Percentiles rank a stretch among this genome's conserved stretches.
Evolutionary conservation across 176 grass and related monocot genomes (phyloP).

Genomic region (Musa acuminata): DNA sequence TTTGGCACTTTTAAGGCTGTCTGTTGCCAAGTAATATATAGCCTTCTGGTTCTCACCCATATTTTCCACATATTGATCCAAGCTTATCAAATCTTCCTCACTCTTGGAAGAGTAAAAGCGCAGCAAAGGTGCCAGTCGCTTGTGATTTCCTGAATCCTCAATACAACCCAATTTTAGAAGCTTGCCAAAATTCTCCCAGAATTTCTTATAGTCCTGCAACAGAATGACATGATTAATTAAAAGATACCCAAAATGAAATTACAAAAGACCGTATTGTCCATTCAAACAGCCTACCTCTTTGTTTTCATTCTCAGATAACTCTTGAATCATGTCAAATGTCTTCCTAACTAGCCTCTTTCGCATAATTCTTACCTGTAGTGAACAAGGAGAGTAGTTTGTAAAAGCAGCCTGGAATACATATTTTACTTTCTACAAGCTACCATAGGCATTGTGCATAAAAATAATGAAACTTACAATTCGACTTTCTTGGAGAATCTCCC

Average conservation of each 20-base stretch:
- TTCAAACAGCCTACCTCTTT: slow-evolving; percentile 38
- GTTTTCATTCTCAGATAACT: slow-evolving; percentile 56
- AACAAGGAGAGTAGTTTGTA: neutral
- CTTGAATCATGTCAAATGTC: slow-evolving; percentile 98
- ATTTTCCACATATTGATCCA: slow-evolving; percentile 79
- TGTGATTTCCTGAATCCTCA: slow-evolving; percentile 83
- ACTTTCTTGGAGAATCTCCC: slow-evolving; percentile 95
- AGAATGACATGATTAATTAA: slow-evolving; percentile 1
- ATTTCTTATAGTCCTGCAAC: slow-evolving; percentile 71
- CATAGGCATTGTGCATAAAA: neutral
- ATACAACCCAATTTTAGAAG: slow-evolving; percentile 87
- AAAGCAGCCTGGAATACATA: neutral
- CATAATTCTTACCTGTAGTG: slow-evolving; percentile 74
- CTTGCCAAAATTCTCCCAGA: slow-evolving; percentile 96
- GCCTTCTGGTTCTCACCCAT: slow-evolving; percentile 75
- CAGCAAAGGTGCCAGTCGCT: slow-evolving; percentile 54
- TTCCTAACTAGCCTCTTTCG: slow-evolving; percentile 91
- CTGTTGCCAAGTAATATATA: slow-evolving; percentile 84
- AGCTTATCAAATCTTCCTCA: slow-evolving; percentile 60
- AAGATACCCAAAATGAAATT: neutral
- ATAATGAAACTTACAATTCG: slow-evolving; percentile 59
- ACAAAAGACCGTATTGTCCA: neutral
- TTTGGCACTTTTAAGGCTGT: slow-evolving; percentile 76
- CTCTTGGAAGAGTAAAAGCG: slow-evolving; percentile 69
- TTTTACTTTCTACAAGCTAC: neutral